Conservation (phyloP, 768 basidiomycete genomes). For the Collybia mongolica region DNA sequence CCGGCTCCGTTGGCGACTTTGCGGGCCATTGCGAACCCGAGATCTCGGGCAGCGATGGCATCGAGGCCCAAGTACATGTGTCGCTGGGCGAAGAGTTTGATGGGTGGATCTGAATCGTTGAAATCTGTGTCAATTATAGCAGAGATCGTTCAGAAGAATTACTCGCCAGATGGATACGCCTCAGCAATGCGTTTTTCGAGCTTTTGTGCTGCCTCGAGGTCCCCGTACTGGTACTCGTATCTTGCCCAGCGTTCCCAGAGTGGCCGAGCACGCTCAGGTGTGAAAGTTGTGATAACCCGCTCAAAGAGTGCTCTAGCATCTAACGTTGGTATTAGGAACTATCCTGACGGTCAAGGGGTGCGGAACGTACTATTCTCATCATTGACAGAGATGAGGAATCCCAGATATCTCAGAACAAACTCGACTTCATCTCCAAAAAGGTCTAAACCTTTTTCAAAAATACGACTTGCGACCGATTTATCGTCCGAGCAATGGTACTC, state of each 20-base stretch:
- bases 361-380: constrained; percentile 84
- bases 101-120: constrained; percentile 67
- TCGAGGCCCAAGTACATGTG: constrained; percentile 83
- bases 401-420: constrained; percentile 85
- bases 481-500: constrained; percentile 91
- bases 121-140: neutral
- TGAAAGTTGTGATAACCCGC: constrained; percentile 75
- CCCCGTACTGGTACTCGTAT: constrained; percentile 96
- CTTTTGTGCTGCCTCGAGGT: constrained; percentile 83
- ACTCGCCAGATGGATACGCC: constrained; percentile 79
- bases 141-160: neutral
- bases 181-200: constrained; percentile 89
- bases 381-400: constrained; percentile 91
- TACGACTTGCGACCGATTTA: constrained; percentile 76
- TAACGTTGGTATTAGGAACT: constrained; percentile 25
- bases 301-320: constrained; percentile 97
- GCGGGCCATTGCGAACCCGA: constrained; percentile 70
- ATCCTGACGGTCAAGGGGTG: neutral
- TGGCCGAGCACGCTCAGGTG: constrained; percentile 74
- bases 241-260: constrained; percentile 97
- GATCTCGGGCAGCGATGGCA: constrained; percentile 84
- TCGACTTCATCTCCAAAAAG: constrained; percentile 79
- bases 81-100: constrained; percentile 88
- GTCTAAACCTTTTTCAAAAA: constrained; percentile 93
- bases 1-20: constrained; percentile 20